These are phyloP conservation scores for Sechiopsis laciniata DNA, from an alignment of 306 rosid genomes.

Conservation along the genomic window DNA sequence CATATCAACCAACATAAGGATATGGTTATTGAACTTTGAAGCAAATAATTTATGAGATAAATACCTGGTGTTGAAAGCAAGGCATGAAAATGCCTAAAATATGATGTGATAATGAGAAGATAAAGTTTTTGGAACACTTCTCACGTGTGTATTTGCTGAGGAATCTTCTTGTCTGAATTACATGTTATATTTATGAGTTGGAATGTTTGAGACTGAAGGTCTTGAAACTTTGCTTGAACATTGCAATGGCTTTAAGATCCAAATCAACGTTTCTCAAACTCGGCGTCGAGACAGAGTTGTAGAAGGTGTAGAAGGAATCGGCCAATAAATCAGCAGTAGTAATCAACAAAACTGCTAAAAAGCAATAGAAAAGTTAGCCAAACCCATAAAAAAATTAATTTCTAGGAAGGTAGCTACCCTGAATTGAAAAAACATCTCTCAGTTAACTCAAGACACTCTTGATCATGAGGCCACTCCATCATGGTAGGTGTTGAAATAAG, in stretches of 20 bases:
- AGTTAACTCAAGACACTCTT: no score
- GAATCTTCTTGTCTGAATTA: not conserved
- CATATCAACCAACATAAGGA: no score
- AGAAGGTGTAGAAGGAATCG: no score
- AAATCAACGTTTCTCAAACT: not conserved
- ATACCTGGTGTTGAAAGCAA: slow-evolving; percentile 8
- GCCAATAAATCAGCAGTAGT: no score
- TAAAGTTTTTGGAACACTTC: not conserved
- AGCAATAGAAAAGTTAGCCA: no score
- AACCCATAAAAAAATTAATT: no score
- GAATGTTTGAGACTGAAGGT: slow-evolving; percentile 6
- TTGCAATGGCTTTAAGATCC: slow-evolving; percentile 6
- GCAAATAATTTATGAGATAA: slow-evolving; percentile 4
- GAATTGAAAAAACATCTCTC: no score
- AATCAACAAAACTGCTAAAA: no score
- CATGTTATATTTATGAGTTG: slow-evolving; percentile 26
- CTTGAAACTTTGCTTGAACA: slow-evolving; percentile 28
- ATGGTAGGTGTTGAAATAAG: no score
- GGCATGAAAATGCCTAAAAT: not conserved
- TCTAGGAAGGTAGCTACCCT: no score
- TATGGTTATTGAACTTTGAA: not conserved
- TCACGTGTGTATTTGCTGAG: slow-evolving; percentile 10
- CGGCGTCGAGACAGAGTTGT: no score
- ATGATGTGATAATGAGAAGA: not conserved
- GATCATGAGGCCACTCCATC: no score